These are phyloP conservation scores for Epichloe uncinata DNA, from an alignment of 2,329 filamentous ascomycete species.

Conservation along the genomic window DNA sequence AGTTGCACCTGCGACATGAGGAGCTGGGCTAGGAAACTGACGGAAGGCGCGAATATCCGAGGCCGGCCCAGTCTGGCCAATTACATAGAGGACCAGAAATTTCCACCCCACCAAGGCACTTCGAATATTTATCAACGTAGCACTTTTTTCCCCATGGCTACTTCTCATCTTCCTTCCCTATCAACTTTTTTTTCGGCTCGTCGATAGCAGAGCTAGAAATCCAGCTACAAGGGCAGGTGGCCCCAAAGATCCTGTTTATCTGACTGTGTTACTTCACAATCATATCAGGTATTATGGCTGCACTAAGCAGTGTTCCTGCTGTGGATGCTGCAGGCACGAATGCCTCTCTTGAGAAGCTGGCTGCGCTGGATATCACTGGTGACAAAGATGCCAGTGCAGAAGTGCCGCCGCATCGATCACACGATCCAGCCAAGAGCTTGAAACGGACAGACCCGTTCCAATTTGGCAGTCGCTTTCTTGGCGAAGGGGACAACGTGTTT, in stretches of 20 bases:
- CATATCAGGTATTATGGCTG: conserved; percentile 1
- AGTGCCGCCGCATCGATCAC: conserved; percentile 51
- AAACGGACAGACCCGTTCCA: conserved; percentile 90
- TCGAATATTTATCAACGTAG: background rate
- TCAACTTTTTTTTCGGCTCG: background rate
- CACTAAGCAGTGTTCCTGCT: conserved; percentile 12
- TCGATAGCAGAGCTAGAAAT: background rate
- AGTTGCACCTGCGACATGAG: background rate
- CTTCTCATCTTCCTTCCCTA: background rate
- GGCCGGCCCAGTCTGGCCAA: conserved; percentile 1
- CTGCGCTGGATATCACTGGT: conserved; percentile 11
- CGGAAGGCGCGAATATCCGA: conserved; percentile 5
- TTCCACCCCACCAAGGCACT: background rate
- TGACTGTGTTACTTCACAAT: background rate
- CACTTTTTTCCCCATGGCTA: background rate
- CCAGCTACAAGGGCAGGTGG: background rate
- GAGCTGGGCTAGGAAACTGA: background rate
- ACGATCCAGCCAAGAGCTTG: conserved; percentile 58
- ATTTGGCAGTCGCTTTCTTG: conserved; percentile 80
- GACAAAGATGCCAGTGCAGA: background rate
- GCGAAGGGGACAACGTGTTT: conserved; percentile 79
- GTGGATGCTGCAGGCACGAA: conserved; percentile 9
- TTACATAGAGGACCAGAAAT: background rate
- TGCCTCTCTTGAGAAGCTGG: conserved; percentile 13
- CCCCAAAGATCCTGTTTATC: background rate